Base-by-base conservation (phyloP, 306 rosid genomes). In the Quercus dentata region DNA sequence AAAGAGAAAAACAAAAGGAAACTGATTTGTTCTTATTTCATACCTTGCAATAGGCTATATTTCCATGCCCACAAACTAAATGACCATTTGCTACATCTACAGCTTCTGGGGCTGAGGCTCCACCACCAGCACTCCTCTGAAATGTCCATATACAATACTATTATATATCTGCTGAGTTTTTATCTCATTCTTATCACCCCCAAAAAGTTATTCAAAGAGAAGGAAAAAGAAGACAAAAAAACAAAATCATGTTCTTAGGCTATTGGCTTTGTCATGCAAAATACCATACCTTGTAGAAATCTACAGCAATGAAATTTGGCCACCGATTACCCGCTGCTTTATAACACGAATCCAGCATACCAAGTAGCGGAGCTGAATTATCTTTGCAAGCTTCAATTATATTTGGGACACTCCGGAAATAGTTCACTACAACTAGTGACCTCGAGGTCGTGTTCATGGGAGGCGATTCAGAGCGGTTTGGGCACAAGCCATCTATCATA, bases 291-390 rank as follows among this genome's bases (percentile, higher is more conserved):
- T 88, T 86, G 89, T 90, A 89, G 83, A 87, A 94, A 76, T 94
- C 92, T 71, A 91, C 95, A 46, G 95, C 89, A 72, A 94, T 88
- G 87, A 94, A 94, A 84, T 94, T 94, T 33, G 97, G 84, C 95
- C 97, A 90, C 30, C 95, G 85, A 67, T 90, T 74, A 7, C 87
- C 95, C 3, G 90, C 84, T n/a, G 90, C 96, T 57, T 67, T 68
- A 65, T 81, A 76, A 79, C 95, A 94, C 41, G 97, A 89, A 64
- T 80, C 84, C 58, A 83, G 41, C 93, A 89, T 92, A 84, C 27
- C 28, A 75, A 87, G 94, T 77, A 92, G 79, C 27, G 90, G 93
- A 41, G 85, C 89, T 2, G 97, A 88, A 81, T 90, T 90, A 81
- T 92, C 92, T 76, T 82, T 89, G 83, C 92, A 91, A 63, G 94